These are phyloP conservation scores for Candida sanyaensis DNA, from an alignment of 1,139 yeast genomes.

Conservation along the genomic window DNA sequence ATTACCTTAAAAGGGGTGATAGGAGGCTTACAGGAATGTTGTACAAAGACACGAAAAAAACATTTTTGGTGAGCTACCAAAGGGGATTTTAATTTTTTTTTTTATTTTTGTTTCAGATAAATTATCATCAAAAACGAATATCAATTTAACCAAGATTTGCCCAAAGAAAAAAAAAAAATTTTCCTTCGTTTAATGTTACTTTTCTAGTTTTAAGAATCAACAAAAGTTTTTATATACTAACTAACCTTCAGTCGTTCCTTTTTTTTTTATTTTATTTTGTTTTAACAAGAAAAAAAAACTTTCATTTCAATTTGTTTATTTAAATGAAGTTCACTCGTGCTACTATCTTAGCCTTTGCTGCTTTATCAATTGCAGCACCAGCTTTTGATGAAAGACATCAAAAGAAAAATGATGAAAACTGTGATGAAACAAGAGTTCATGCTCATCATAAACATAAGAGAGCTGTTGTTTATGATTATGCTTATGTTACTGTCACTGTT, in stretches of 20 bases:
- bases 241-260: constrained; percentile 15
- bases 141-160: too few relatives aligned
- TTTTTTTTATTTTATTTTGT: constrained; percentile 1
- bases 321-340: constrained; percentile 34
- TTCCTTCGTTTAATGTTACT: not conserved
- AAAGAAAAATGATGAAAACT: constrained; percentile 34
- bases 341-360: constrained; percentile 37
- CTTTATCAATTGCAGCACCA: constrained; percentile 49
- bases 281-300: not conserved
- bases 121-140: too few relatives aligned
- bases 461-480: constrained; percentile 39
- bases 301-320: not conserved
- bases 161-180: too few relatives aligned
- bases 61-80: too few relatives aligned
- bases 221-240: constrained; percentile 1
- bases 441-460: constrained; percentile 49
- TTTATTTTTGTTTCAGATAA: too few relatives aligned
- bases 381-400: constrained; percentile 29
- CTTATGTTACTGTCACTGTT: constrained; percentile 47
- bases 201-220: not conserved
- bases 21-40: too few relatives aligned
- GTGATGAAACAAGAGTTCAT: constrained; percentile 39
- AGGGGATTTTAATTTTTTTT: too few relatives aligned
- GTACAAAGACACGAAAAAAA: too few relatives aligned
- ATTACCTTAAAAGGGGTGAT: too few relatives aligned